Percentiles rank a stretch among this genome's conserved stretches.
phyloP scores from a whole-genome alignment of 306 rosid genomes.

The Prunus davidiana region DNA sequence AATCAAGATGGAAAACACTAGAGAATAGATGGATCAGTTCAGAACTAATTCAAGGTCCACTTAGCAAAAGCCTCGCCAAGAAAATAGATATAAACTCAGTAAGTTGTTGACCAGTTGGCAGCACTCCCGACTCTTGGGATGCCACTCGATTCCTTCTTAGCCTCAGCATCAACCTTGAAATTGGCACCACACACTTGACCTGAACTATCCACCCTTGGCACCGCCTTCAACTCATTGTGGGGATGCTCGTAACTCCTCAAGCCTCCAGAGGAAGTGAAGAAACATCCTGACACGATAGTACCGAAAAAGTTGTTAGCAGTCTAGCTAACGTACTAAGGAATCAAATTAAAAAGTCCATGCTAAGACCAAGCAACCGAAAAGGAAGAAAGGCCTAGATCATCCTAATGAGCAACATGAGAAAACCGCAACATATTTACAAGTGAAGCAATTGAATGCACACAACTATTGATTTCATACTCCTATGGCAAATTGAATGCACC shows the following conservation, averaged over 20 bases:
- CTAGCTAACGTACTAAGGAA: background rate
- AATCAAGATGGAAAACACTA: conserved; percentile 26
- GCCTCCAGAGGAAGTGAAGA: conserved; percentile 83
- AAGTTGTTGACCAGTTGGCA: conserved; percentile 85
- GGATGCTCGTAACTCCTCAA: conserved; percentile 96
- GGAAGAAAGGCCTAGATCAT: background rate
- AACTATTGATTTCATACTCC: background rate
- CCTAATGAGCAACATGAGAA: background rate
- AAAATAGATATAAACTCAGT: conserved; percentile 38
- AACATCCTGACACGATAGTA: conserved; percentile 54
- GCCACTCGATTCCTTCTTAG: conserved; percentile 70
- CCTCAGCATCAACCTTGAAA: conserved; percentile 73
- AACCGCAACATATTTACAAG: background rate
- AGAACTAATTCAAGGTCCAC: conserved; percentile 23
- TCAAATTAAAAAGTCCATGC: background rate
- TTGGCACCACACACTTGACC: conserved; percentile 83
- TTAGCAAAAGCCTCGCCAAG: conserved; percentile 25
- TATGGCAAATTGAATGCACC: background rate
- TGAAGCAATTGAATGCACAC: background rate
- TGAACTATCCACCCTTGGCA: conserved; percentile 92
- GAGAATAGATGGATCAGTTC: conserved; percentile 6
- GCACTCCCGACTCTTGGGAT: conserved; percentile 99
- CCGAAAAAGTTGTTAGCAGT: conserved; percentile 20
- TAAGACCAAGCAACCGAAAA: background rate
- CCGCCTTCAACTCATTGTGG: conserved; percentile 77